Evolutionary conservation across 768 basidiomycete species (phyloP).

Genomic region (Suillus brevipes): DNA sequence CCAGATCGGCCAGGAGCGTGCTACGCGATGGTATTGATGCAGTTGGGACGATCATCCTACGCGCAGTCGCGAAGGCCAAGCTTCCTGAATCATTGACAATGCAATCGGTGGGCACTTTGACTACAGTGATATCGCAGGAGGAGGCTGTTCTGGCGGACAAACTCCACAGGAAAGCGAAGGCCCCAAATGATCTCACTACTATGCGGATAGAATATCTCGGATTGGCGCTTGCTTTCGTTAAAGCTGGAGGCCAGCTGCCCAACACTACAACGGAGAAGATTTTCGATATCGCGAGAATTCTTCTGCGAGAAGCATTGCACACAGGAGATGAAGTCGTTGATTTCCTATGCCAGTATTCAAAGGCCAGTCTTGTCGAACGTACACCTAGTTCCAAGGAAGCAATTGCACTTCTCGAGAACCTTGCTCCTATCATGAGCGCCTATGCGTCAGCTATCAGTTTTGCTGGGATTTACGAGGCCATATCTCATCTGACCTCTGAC

Average conservation of each 20-base stretch:
- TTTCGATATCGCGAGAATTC: constrained; percentile 54
- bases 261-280: constrained; percentile 43
- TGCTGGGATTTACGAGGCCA: constrained; percentile 52
- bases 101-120: constrained; percentile 19
- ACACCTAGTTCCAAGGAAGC: constrained; percentile 50
- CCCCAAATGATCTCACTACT: constrained; percentile 51
- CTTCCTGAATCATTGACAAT: constrained; percentile 30
- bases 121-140: constrained; percentile 15
- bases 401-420: constrained; percentile 50
- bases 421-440: constrained; percentile 55
- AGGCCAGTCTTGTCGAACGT: constrained; percentile 45
- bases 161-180: constrained; percentile 43
- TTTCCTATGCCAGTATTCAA: constrained; percentile 56
- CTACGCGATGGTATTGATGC: constrained; percentile 72
- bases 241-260: constrained; percentile 48
- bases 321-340: constrained; percentile 43
- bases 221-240: constrained; percentile 50
- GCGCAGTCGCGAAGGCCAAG: constrained; percentile 45
- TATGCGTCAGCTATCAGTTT: constrained; percentile 55
- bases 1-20: constrained; percentile 50
- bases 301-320: constrained; percentile 53
- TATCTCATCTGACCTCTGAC: constrained; percentile 46
- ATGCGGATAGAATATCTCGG: constrained; percentile 70
- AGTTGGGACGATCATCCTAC: constrained; percentile 54
- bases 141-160: constrained; percentile 36